These are phyloP conservation scores for Cicer chorassanicum DNA, from an alignment of 306 rosid genomes.

Conservation along the genomic window DNA sequence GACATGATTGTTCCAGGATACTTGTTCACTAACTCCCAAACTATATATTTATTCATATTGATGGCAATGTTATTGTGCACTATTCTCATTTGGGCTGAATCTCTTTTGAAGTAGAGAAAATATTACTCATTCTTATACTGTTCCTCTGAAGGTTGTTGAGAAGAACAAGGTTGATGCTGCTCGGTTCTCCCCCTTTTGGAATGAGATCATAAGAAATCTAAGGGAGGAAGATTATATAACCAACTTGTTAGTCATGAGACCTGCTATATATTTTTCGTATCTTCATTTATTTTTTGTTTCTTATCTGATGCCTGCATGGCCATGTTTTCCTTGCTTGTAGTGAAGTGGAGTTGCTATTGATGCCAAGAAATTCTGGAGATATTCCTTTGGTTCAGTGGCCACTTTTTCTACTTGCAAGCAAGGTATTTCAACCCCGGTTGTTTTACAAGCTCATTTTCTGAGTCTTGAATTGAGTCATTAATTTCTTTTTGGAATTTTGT, in stretches of 20 bases:
- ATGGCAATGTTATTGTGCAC: slow-evolving; percentile 19
- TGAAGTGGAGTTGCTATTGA: slow-evolving; percentile 82
- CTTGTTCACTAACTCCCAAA: not conserved
- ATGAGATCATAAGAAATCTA: slow-evolving; percentile 80
- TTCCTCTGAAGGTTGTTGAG: slow-evolving; percentile 61
- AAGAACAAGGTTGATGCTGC: slow-evolving; percentile 77
- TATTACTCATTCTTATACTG: slow-evolving; percentile 35
- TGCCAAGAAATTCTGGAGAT: slow-evolving; percentile 81
- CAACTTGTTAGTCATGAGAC: slow-evolving; percentile 68
- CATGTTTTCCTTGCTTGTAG: slow-evolving; percentile 48
- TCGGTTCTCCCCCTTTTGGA: slow-evolving; percentile 91
- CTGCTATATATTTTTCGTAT: slow-evolving; percentile 6
- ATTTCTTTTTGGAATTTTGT: not conserved
- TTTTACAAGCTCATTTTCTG: slow-evolving; percentile 4
- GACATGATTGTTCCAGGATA: slow-evolving; percentile 26
- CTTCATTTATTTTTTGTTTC: not conserved
- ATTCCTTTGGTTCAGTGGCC: slow-evolving; percentile 96
- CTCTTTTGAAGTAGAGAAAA: slow-evolving; percentile 29
- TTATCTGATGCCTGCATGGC: not conserved
- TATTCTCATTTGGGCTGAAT: not conserved
- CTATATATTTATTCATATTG: slow-evolving; percentile 19
- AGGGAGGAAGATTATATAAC: slow-evolving; percentile 95
- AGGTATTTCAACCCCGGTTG: slow-evolving; percentile 54
- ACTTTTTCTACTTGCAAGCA: slow-evolving; percentile 98
- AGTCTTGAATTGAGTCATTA: not conserved